Evolutionary conservation across 129 eudicot species (phyloP).

Genomic region (Flaveria bidentis): DNA sequence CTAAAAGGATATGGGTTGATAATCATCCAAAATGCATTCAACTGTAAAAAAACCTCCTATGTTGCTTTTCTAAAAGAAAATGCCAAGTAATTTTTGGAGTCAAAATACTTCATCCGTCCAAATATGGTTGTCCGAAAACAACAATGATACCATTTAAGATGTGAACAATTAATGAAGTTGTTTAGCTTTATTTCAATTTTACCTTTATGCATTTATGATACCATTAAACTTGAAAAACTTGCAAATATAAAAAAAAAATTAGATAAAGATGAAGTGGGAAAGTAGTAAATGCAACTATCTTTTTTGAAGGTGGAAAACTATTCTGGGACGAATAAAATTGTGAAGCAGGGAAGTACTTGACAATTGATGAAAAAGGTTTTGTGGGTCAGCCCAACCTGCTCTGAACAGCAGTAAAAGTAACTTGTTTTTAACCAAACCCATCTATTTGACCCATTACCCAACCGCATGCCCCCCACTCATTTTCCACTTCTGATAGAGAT

Average conservation of each 20-base stretch:
- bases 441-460: not conserved
- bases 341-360: not conserved
- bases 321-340: not conserved
- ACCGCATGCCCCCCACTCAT: not conserved
- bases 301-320: not conserved
- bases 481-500: not conserved
- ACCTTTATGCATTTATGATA: not conserved
- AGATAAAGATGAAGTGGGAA: not conserved
- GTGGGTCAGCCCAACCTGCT: not conserved
- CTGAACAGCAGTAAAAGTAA: not conserved
- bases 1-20: not conserved
- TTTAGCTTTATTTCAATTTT: not conserved
- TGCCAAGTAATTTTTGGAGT: not conserved
- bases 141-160: not conserved
- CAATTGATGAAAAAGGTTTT: not conserved
- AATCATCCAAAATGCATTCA: conserved; percentile 3
- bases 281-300: not conserved
- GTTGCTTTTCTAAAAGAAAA: not conserved
- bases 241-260: not conserved
- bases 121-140: not conserved
- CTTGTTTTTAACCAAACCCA: not conserved
- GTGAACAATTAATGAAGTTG: not conserved
- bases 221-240: conserved; percentile 2
- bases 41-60: not conserved
- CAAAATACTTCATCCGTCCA: not conserved